A percentile compares a stretch with the other conserved stretches of the same genome.
Conservation (phyloP, 495 filamentous ascomycete genomes). For the Penicillium macrosclerotiorum region DNA sequence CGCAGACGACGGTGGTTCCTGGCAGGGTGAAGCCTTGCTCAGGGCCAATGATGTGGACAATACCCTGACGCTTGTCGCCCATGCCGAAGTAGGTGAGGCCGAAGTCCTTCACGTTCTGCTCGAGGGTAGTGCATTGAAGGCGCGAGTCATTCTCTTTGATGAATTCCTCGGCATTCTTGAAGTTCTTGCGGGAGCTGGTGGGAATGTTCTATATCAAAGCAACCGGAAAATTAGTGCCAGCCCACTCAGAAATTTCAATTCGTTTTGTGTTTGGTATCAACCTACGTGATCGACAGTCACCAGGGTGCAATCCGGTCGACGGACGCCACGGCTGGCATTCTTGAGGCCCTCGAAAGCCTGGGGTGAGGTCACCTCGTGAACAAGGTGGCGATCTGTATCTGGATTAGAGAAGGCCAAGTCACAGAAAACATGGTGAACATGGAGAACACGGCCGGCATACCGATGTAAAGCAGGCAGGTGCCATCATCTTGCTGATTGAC, state of each 20-base stretch:
- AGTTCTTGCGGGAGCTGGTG: slow-evolving; percentile 81
- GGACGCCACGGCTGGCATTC: slow-evolving; percentile 81
- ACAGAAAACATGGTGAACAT: background rate
- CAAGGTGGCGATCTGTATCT: slow-evolving; percentile 76
- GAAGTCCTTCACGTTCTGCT: slow-evolving; percentile 96
- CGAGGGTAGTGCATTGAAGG: slow-evolving; percentile 88
- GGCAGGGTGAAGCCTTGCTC: slow-evolving; percentile 99
- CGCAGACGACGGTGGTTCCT: slow-evolving; percentile 95
- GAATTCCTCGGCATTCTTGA: slow-evolving; percentile 82
- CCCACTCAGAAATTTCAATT: too few relatives aligned
- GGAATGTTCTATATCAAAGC: slow-evolving; percentile 76
- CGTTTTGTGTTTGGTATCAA: too few relatives aligned
- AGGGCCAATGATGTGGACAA: slow-evolving; percentile 98
- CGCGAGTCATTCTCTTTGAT: slow-evolving; percentile 93
- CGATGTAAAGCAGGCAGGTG: slow-evolving; percentile 90
- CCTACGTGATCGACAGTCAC: slow-evolving; percentile 94
- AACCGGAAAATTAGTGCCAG: slow-evolving; percentile 7
- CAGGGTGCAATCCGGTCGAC: slow-evolving; percentile 92
- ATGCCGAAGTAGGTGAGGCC: slow-evolving; percentile 97
- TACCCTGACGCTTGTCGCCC: slow-evolving; percentile 93
- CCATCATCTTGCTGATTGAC: slow-evolving; percentile 92
- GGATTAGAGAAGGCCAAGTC: slow-evolving; percentile 1
- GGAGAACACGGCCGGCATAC: slow-evolving; percentile 40
- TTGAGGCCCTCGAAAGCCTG: slow-evolving; percentile 97
- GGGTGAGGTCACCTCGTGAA: slow-evolving; percentile 97